These are phyloP conservation scores for Jaminaea rosea DNA, from an alignment of 1,284 basidiomycete genomes.

Conservation along the genomic window DNA sequence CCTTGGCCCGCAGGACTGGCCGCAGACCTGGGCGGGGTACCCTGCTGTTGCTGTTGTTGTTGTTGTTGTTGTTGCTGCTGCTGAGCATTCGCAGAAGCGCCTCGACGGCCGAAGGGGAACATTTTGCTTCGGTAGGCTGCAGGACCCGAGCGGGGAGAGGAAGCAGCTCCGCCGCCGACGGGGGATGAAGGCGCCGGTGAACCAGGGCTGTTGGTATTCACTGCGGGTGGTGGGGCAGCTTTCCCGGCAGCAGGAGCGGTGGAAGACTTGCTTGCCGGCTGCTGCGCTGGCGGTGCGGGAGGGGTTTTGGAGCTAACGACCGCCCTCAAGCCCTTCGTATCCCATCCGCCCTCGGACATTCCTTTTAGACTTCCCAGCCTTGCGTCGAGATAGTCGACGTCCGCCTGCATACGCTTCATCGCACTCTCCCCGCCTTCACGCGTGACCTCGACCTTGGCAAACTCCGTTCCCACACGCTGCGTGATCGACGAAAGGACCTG, in stretches of 20 bases:
- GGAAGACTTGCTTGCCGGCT: neutral
- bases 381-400: constrained; percentile 21
- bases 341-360: constrained; percentile 34
- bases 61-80: no score
- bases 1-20: no score
- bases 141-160: neutral
- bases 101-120: neutral
- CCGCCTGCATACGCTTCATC: constrained; percentile 16
- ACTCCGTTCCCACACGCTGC: constrained; percentile 23
- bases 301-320: constrained; percentile 8
- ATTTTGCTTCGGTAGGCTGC: neutral
- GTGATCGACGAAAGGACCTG: constrained; percentile 35
- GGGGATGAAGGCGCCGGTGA: neutral
- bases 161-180: neutral
- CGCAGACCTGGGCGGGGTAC: no score
- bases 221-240: neutral
- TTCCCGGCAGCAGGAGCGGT: neutral
- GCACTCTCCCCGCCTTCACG: constrained; percentile 12
- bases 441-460: constrained; percentile 24
- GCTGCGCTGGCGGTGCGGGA: constrained; percentile 1
- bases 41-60: no score
- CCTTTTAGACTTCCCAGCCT: constrained; percentile 30
- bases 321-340: constrained; percentile 20
- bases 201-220: neutral
- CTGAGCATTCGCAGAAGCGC: neutral